These are phyloP conservation scores for Butyriboletus loyo DNA, from an alignment of 768 basidiomycete species.

Conservation along the genomic window DNA sequence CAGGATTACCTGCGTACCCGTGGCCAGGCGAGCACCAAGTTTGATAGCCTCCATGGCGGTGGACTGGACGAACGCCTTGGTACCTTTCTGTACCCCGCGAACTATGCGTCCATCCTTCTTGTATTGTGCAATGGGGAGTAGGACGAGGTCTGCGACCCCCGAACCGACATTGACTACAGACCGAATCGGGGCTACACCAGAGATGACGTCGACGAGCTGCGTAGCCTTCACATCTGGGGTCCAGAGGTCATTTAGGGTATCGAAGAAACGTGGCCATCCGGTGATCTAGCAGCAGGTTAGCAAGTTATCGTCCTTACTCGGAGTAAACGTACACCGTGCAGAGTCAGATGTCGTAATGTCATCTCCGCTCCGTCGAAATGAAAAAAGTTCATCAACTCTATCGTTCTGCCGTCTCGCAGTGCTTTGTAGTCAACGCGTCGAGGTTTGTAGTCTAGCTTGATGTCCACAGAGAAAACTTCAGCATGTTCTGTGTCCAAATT, in stretches of 20 bases:
- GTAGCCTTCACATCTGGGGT: slow-evolving; percentile 99
- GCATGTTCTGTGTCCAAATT: slow-evolving; percentile 63
- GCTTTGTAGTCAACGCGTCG: slow-evolving; percentile 94
- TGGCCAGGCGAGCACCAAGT: slow-evolving; percentile 89
- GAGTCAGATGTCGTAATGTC: slow-evolving; percentile 89
- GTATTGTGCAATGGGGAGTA: slow-evolving; percentile 96
- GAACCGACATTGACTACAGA: slow-evolving; percentile 97
- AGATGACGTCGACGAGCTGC: slow-evolving; percentile 94
- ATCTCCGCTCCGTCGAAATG: slow-evolving; percentile 99
- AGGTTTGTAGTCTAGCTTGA: slow-evolving; percentile 98
- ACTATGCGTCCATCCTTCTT: slow-evolving; percentile 93
- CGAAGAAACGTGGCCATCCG: slow-evolving; percentile 88
- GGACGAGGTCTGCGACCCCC: slow-evolving; percentile 91
- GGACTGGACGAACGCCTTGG: slow-evolving; percentile 88
- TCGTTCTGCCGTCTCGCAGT: slow-evolving; percentile 83
- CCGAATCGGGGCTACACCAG: slow-evolving; percentile 93
- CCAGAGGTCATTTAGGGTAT: slow-evolving; percentile 96
- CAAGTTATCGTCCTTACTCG: not conserved
- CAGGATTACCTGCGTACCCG: slow-evolving; percentile 95
- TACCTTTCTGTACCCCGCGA: slow-evolving; percentile 91
- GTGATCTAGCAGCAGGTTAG: slow-evolving; percentile 61
- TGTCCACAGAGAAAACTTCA: slow-evolving; percentile 90
- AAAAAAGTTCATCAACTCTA: slow-evolving; percentile 99
- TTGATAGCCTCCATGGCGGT: slow-evolving; percentile 96
- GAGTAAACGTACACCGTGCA: slow-evolving; percentile 72